Percentiles rank a stretch among this genome's conserved stretches.
Conservation (phyloP, 2,329 filamentous ascomycete species). For the Ceratocystis papillata region DNA sequence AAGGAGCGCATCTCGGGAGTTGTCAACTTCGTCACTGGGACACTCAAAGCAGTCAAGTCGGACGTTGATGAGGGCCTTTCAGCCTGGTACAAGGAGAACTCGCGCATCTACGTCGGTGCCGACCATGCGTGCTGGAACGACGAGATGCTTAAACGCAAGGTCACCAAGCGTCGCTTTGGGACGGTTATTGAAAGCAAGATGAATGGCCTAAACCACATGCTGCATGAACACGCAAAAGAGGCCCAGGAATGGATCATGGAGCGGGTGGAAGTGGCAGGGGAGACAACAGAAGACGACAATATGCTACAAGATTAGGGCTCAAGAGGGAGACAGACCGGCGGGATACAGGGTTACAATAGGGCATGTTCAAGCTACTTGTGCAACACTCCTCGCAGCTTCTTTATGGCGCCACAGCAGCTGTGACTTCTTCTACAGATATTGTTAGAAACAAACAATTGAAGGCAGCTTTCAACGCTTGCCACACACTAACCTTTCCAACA, state of each 20-base stretch:
- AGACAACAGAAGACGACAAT: slow-evolving; percentile 43
- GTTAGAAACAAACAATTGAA: not conserved
- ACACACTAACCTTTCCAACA: not conserved
- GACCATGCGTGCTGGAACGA: slow-evolving; percentile 68
- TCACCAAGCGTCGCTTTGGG: slow-evolving; percentile 51
- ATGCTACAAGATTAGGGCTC: slow-evolving; percentile 25
- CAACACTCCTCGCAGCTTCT: not conserved
- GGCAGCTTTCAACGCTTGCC: not conserved
- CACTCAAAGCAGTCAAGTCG: slow-evolving; percentile 65
- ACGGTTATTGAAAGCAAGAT: slow-evolving; percentile 44
- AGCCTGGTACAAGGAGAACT: slow-evolving; percentile 75
- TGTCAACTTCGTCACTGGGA: slow-evolving; percentile 70
- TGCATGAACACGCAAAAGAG: slow-evolving; percentile 43
- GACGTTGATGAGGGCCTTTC: slow-evolving; percentile 63
- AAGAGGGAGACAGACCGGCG: not conserved
- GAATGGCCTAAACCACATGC: slow-evolving; percentile 45
- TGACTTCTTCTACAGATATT: not conserved
- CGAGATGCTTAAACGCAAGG: slow-evolving; percentile 47
- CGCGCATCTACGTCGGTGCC: slow-evolving; percentile 63
- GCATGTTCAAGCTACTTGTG: not conserved
- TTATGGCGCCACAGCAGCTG: not conserved
- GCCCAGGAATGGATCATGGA: slow-evolving; percentile 42
- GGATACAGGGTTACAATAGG: not conserved
- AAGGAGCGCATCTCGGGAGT: slow-evolving; percentile 59
- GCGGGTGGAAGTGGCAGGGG: slow-evolving; percentile 33